These are phyloP conservation scores for Phaeosphaeriaceae sp. DNA, from an alignment of 2,329 filamentous ascomycete genomes.

Conservation along the genomic window DNA sequence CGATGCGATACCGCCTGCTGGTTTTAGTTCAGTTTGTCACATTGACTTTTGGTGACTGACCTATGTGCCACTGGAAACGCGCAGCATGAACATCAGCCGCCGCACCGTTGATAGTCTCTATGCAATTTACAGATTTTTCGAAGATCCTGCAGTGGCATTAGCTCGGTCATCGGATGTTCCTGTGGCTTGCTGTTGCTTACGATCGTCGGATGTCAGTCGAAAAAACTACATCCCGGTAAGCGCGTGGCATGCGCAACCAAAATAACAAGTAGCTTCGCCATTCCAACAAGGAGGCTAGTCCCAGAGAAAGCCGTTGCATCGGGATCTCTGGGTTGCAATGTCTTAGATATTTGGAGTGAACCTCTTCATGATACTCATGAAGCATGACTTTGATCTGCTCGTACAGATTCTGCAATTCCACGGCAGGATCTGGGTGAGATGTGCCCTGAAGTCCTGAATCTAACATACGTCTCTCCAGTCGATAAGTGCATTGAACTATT, in stretches of 20 bases:
- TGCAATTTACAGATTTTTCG: conserved; percentile 47
- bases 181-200: conserved; percentile 25
- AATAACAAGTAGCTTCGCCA: conserved; percentile 49
- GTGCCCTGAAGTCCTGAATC: conserved; percentile 43
- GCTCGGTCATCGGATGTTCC: neutral
- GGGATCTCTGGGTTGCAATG: conserved; percentile 41
- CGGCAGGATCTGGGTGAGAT: conserved; percentile 42
- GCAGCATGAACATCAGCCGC: conserved; percentile 44
- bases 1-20: conserved; percentile 38
- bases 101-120: conserved; percentile 46
- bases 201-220: conserved; percentile 43
- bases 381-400: conserved; percentile 47
- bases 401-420: conserved; percentile 43
- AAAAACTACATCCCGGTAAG: conserved; percentile 46
- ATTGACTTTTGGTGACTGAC: conserved; percentile 9
- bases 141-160: conserved; percentile 39
- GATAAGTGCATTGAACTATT: conserved; percentile 48
- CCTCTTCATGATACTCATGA: conserved; percentile 43
- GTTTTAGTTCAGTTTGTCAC: conserved; percentile 13
- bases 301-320: conserved; percentile 40
- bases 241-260: conserved; percentile 49
- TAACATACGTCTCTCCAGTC: conserved; percentile 44
- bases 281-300: conserved; percentile 42
- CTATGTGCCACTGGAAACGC: conserved; percentile 49
- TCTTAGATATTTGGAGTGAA: conserved; percentile 39